phyloP scores from a whole-genome alignment of 2,329 filamentous ascomycete species.

The Fusarium incarnatum region DNA sequence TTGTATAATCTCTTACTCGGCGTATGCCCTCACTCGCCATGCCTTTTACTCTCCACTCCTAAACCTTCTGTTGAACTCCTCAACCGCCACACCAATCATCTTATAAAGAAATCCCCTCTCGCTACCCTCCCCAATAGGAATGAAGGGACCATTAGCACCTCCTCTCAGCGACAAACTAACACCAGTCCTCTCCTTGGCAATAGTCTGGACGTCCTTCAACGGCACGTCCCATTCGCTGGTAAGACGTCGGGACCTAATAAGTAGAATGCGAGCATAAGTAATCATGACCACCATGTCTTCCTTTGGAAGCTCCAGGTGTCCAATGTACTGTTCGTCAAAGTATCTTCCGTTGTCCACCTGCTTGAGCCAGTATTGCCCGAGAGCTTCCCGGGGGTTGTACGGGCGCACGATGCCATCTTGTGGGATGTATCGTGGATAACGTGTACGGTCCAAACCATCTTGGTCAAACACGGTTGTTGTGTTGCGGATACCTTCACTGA shows the following conservation, averaged over 20 bases:
- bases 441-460: constrained; percentile 91
- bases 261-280: constrained; percentile 87
- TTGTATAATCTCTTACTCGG: background rate
- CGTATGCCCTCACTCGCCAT: background rate
- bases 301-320: constrained; percentile 89
- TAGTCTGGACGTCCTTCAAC: constrained; percentile 95
- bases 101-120: constrained; percentile 71
- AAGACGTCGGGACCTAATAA: constrained; percentile 87
- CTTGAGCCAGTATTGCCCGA: constrained; percentile 99
- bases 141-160: constrained; percentile 92
- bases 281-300: constrained; percentile 93
- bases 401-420: constrained; percentile 93
- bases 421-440: constrained; percentile 92
- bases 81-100: constrained; percentile 74
- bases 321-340: constrained; percentile 98
- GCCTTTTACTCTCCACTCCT: constrained; percentile 52
- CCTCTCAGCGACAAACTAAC: constrained; percentile 90
- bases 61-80: constrained; percentile 74
- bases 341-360: constrained; percentile 97
- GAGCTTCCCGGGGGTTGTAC: constrained; percentile 92
- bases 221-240: constrained; percentile 96
- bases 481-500: constrained; percentile 97
- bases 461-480: constrained; percentile 98
- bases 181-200: constrained; percentile 95
- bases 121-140: constrained; percentile 91